Conservation (phyloP, 2,329 filamentous ascomycete genomes). For the Microdochium paspali region DNA sequence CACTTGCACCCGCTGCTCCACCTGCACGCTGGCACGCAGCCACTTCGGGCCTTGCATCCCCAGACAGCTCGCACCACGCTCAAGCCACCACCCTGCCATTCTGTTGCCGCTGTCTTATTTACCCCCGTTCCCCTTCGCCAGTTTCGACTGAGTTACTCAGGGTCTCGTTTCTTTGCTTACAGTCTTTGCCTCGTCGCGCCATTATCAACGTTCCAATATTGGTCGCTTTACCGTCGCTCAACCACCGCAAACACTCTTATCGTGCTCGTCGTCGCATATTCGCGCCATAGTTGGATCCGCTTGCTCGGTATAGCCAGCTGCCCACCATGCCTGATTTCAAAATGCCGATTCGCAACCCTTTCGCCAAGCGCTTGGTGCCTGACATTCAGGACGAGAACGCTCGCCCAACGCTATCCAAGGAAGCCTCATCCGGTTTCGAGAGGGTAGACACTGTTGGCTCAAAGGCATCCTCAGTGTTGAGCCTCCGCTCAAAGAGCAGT, state of each 20-base stretch:
- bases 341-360: slow-evolving; percentile 69
- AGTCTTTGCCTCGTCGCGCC: background rate
- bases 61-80: background rate
- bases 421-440: slow-evolving; percentile 45
- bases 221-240: too few species aligned
- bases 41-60: background rate
- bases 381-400: slow-evolving; percentile 43
- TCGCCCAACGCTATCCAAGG: slow-evolving; percentile 28
- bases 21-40: background rate
- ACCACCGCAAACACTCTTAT: too few species aligned
- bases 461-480: slow-evolving; percentile 52
- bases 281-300: too few species aligned
- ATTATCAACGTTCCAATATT: background rate
- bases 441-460: slow-evolving; percentile 54
- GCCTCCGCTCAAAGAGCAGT: slow-evolving; percentile 50
- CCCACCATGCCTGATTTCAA: background rate
- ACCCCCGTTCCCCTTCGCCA: background rate
- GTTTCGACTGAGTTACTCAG: background rate
- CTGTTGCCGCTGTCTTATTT: background rate
- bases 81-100: background rate
- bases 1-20: too few species aligned
- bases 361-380: slow-evolving; percentile 42
- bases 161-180: background rate
- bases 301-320: too few species aligned
- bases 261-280: too few species aligned